Base-by-base conservation (phyloP, 2,329 filamentous ascomycete species). In the Neoarthrinium moseri region DNA sequence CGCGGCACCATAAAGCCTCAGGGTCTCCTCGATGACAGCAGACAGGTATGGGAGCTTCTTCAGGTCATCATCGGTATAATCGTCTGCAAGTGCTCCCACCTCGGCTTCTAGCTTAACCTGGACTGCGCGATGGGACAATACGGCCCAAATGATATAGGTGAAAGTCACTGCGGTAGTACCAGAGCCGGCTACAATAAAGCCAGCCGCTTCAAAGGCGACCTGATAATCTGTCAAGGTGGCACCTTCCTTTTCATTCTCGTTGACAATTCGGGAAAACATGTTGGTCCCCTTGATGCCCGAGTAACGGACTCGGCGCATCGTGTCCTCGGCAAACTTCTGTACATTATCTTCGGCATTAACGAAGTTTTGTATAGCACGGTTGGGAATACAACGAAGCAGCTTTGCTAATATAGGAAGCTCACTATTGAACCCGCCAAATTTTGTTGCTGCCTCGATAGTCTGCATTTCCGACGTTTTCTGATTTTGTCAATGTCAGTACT, bases 381-480 rank as follows among this genome's bases (percentile, higher is more conserved):
- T 35, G 1, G 41, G 41, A 29, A 43, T 22, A n/a, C 12, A 35
- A 13, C 13, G 32, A 6, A 29, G 18, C 11, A 43, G 11, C 29
- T 21, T 24, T 11, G 20, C 13, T 21, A 43, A 22, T 15, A 22
- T 11, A 10, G 41, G 41, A 4, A 35, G 13, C 20, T 34, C 32
- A n/a, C 6, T 6, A 21, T 22, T 27, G 3, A 35, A 17, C 11
- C 4, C 30, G 8, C 29, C 41, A 20, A 22, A 12, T 15, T 12
- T n/a, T 10, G 27, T 17, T 7, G 30, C 34, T n/a, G 36, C 62
- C 57, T 56, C 65, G 44, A 77, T 54, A 30, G 72, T 69, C 6
- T 50, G 36, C 18, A 61, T 65, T 40, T 75, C 74, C 42, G 68
- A 61, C 22, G 63, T 74, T 59, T 68, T 66, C 68, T 72, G 21